Conservation (phyloP, 495 filamentous ascomycete species). For the Penicillium cosmopolitanum region DNA sequence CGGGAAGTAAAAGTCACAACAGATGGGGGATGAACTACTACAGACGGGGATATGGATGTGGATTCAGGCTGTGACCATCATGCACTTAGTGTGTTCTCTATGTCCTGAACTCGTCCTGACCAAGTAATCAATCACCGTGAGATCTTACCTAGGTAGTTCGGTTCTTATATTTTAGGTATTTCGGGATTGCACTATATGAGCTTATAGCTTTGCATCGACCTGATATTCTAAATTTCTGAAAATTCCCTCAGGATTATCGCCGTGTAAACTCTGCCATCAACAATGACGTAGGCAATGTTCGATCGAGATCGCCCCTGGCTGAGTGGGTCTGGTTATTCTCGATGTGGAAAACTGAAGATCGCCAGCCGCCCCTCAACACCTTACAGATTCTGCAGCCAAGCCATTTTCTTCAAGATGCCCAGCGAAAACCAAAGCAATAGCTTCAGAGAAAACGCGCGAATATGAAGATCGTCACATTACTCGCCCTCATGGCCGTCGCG, state of each 20-base stretch:
- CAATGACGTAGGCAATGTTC: too few relatives aligned
- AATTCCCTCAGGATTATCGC: too few relatives aligned
- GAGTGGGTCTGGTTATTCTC: too few relatives aligned
- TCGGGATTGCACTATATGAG: neutral
- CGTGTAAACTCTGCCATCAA: too few relatives aligned
- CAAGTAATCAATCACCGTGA: too few relatives aligned
- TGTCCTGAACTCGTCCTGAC: neutral
- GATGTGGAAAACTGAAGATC: too few relatives aligned
- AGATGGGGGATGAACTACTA: neutral
- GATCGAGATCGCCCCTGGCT: too few relatives aligned
- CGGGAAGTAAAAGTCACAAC: neutral
- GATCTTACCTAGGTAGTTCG: neutral
- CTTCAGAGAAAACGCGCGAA: neutral
- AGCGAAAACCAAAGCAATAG: neutral
- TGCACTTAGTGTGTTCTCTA: neutral
- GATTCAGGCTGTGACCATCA: neutral
- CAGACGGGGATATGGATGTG: neutral
- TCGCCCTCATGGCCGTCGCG: neutral
- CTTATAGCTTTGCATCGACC: neutral
- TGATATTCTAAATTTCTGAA: too few relatives aligned
- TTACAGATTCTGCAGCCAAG: too few relatives aligned
- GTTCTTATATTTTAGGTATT: neutral
- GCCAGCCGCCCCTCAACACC: too few relatives aligned
- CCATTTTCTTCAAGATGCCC: neutral
- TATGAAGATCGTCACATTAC: neutral